Base-by-base conservation (phyloP, 2,329 filamentous ascomycete species). In the Cercospora beticola region DNA sequence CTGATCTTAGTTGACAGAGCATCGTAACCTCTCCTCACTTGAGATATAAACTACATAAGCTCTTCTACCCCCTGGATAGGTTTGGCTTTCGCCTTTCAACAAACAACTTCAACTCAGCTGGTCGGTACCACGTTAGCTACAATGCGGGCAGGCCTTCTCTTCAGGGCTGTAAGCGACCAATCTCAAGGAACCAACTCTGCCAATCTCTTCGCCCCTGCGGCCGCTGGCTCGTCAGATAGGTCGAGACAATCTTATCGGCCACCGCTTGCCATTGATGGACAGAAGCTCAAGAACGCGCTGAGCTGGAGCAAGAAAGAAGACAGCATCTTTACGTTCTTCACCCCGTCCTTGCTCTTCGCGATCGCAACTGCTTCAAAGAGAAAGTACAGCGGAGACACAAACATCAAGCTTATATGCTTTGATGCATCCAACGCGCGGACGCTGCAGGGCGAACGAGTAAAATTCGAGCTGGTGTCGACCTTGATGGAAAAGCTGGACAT, bases 341-440 rank as follows among this genome's bases (percentile, higher is more conserved):
- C 69, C 9, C 49, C 67, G 7, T 71, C 69, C 12, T 57, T 71
- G 23, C 56, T 65, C 18, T 68, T 71, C 33, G 67, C 69, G 3
- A 23, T 69, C 4, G 61, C 64, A 23, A 36, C 66, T 16, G 69
- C 67, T 3, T 62, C 52, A 10, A 59, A 56, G 28, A 57, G 65
- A 3, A 62, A 67, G 12, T 33, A 49, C 4, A 12, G 49, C 8
- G 49, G 61, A 4, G 64, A 69, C 16, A 46, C 31, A 14, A 67
- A 68, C 7, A 30, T 69, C 36, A 46, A 54, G 12, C 69, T 71
- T 49, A 43, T 59, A 9, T 69, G 61, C 40, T 33, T 69, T 7
- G 49, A 69, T 5, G 31, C 62, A 5, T 18, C 18, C 5, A 36
- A 18, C 16, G 64, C 62, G 2, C 60, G 31, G 5, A 71, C 57